Percentiles rank a stretch among this genome's conserved stretches.
Evolutionary conservation across 805 yeast genomes (phyloP).

Genomic region (Jamesozyma piceae): DNA sequence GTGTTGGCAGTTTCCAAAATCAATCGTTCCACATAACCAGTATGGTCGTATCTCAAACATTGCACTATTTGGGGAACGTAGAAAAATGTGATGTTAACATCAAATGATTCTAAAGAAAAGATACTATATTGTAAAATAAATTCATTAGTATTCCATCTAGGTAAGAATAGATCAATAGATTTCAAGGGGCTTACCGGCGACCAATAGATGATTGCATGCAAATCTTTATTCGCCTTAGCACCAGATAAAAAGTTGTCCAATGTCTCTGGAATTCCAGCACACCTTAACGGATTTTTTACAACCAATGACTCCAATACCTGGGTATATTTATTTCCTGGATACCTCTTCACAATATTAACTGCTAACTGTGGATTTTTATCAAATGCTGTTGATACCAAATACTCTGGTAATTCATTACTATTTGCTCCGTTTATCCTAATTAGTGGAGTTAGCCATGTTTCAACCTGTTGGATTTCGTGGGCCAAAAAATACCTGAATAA

Average conservation of each 20-base stretch:
- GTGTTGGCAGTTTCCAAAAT: constrained; percentile 88
- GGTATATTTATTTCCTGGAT: constrained; percentile 23
- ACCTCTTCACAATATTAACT: constrained; percentile 55
- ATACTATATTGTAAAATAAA: constrained; percentile 75
- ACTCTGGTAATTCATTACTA: constrained; percentile 27
- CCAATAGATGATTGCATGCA: constrained; percentile 52
- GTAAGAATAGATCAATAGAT: constrained; percentile 73
- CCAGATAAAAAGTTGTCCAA: constrained; percentile 13
- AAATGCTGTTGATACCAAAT: constrained; percentile 49
- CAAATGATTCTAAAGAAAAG: constrained; percentile 81
- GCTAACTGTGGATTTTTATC: constrained; percentile 64
- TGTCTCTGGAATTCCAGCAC: constrained; percentile 21
- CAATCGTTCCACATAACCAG: constrained; percentile 81
- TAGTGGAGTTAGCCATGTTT: constrained; percentile 60
- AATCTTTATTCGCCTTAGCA: constrained; percentile 5
- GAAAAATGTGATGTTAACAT: constrained; percentile 80
- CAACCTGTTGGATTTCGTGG: constrained; percentile 63
- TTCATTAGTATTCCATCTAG: constrained; percentile 59
- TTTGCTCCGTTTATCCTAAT: constrained; percentile 27
- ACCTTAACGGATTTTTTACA: constrained; percentile 44
- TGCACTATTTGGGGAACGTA: constrained; percentile 98
- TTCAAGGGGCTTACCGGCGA: constrained; percentile 70
- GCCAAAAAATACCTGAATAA: constrained; percentile 56
- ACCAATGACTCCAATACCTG: constrained; percentile 39
- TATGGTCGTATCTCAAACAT: constrained; percentile 67